Evolutionary conservation across 169 alveolate species (phyloP), one percentile per base, ranked within the genome.

Genomic region (Babesia ovata): DNA sequence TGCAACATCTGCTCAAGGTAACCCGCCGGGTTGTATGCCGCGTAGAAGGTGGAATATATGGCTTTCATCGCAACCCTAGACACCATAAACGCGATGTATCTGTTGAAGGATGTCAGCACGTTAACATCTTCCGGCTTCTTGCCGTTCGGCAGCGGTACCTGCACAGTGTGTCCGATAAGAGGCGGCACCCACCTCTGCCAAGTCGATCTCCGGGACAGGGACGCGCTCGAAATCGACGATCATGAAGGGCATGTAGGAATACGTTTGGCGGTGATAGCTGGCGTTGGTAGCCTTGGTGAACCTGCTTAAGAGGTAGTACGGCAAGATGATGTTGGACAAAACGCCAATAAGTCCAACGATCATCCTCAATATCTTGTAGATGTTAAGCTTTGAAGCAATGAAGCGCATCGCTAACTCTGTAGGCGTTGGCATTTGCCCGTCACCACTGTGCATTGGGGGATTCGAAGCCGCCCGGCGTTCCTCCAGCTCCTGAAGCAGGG

Each of bases 161-260:
- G 65, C 65, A 16, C 54, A n/a, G 28, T 22, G 54, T 53, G n/a
- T 17, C 26, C 13, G 8, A 52, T 58, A 10, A 6, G 39, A 54
- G 4, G n/a, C 2, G 16, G 21, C 45, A 67, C 76, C n/a, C 21
- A 67, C 76, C 24, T 28, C 76, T 28, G 76, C 65, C 50, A 67
- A 42, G 36, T 67, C 76, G 24, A 52, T 65, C 28, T 29, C 26
- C n/a, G 26, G n/a, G 19, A 24, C 14, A 6, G 76, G 76, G 17
- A 50, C 42, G 19, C 13, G 63, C 17, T 53, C 66, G 53, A 67
- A 67, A 39, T 67, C 76, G 44, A 79, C 59, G 36, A 79, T 52
- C 61, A 75, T 65, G 60, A 79, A 67, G 33, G 87, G 87, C 19
- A 57, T 36, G 75, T 62, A 79, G 19, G 87, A 79, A 44, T 70